phyloP scores from a whole-genome alignment of 257 asterid genomes.

The Jacaranda copaia region DNA sequence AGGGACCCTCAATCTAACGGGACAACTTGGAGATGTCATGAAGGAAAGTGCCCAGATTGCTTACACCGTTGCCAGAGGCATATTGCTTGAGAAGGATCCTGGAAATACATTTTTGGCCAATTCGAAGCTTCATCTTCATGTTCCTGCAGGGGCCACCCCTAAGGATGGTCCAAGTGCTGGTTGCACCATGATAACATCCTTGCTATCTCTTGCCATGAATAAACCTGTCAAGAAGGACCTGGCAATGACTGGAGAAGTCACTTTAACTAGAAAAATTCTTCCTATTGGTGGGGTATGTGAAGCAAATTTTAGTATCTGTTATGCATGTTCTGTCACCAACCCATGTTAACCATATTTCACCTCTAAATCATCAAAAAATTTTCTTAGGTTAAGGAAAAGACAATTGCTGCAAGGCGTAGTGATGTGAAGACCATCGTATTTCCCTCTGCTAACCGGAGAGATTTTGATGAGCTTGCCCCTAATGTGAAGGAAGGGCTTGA shows the following conservation, averaged over 20 bases:
- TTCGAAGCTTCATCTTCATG: slow-evolving; percentile 94
- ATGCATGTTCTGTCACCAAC: no score
- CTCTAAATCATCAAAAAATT: neutral
- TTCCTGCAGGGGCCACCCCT: slow-evolving; percentile 97
- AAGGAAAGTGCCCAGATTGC: slow-evolving; percentile 99
- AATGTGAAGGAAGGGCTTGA: slow-evolving; percentile 94
- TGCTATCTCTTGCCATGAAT: slow-evolving; percentile 87
- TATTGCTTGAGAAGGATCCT: slow-evolving; percentile 81
- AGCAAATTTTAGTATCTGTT: slow-evolving; percentile 11
- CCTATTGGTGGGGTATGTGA: slow-evolving; percentile 97
- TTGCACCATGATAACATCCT: slow-evolving; percentile 96
- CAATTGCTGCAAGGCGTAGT: slow-evolving; percentile 96
- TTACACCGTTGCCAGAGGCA: slow-evolving; percentile 79
- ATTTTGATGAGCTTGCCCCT: slow-evolving; percentile 89
- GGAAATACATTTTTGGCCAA: slow-evolving; percentile 69
- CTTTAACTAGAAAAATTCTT: slow-evolving; percentile 86
- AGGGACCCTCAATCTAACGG: slow-evolving; percentile 79
- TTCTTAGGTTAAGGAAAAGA: slow-evolving; percentile 86
- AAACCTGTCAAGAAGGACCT: slow-evolving; percentile 82
- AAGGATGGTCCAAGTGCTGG: slow-evolving; percentile 99
- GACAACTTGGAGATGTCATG: slow-evolving; percentile 99
- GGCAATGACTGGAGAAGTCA: slow-evolving; percentile 99
- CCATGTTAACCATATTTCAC: no score
- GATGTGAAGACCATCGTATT: slow-evolving; percentile 83
- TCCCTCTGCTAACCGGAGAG: slow-evolving; percentile 95